Evolutionary conservation across 2,329 filamentous ascomycete genomes (phyloP), one percentile per base, ranked within the genome.

Genomic region (Colletotrichum sp.): DNA sequence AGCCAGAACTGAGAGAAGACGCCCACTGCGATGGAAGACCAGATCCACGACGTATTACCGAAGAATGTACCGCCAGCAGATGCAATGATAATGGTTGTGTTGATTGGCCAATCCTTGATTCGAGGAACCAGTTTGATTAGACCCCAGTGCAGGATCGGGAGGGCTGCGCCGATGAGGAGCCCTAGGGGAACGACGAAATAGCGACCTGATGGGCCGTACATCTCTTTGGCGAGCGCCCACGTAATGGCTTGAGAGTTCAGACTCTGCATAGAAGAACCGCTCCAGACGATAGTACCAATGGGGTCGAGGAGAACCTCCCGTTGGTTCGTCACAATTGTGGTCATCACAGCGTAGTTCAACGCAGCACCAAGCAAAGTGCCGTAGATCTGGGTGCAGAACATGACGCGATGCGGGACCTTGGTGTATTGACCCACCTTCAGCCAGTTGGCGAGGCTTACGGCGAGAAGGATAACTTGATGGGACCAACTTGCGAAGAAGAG

Each of bases 301-400:
- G 86, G 82, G 24, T 84, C 81, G 7, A 82, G 77, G 1, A 89
- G 82, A 30, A 87, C 83, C 1, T 85, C 81, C 3, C 82, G 80
- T 74, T 88, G 86, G 68, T 83, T 83, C 7, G 79, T 79, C 3
- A 89, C 84, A 55, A 90, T 88, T 14, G 82, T 84, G 28, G 80
- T 83, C 85, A 87, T 87, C 78, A 89, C 84, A 56, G 84, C 81
- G 73, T 86, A 89, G 78, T 89, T 88, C 69, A 89, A 80, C 2
- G 85, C 78, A 1, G 85, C 84, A 2, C 86, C 86, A 4, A 87
- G 78, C 4, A 86, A 43, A 18, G 82, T 85, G 6, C 86, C 87
- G 10, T 83, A 78, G 6, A 88, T 81, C 70, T 87, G 88, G 5
- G 85, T 82, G 28, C 48, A 62, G 21, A 81, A 81, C 56, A 87